Base-by-base conservation (phyloP, 2,329 filamentous ascomycete genomes). In the Gnomoniopsis sp. region DNA sequence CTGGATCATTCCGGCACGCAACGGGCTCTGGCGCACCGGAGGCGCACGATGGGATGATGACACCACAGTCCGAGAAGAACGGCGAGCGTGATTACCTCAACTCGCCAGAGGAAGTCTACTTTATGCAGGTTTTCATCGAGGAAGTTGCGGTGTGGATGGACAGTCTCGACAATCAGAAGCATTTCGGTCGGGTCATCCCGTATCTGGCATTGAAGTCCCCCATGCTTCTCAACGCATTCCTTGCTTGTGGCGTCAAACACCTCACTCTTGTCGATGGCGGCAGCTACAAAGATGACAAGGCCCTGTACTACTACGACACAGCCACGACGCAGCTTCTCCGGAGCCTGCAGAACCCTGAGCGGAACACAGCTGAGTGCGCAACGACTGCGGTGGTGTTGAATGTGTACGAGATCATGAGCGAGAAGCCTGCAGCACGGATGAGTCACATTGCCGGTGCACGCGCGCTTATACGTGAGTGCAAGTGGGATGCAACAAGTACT, bases 101-200 rank as follows among this genome's bases (percentile, higher is more conserved):
- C 63, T 85, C 84, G 3, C 83, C 87, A 11, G 90, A 96, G 59
- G 91, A 96, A 70, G 83, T 95, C 0, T 76, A 88, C n/a, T 92
- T 92, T 69, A 91, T 97, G 88, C 91, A 96, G 71, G 87, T 92
- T 0, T 98, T 96, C 70, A 88, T 96, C 7, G 89, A 96, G 68
- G 89, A 96, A 64, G 90, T 98, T 2, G 92, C 89, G 1, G 74
- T 91, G 3, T 97, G 93, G 91, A 96, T 98, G 90, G 93, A 97
- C 73, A 90, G 87, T 46, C 86, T 97, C 78, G 91, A 96, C 74
- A 82, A 86, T 36, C 82, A 88, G 64, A 93, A 93, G 74, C 90
- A 96, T 77, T 97, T 97, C 71, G 91, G 90, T 23, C 84, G 89
- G 50, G 77, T 91, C 19, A 79, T 97, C n/a, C 92, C 93, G 0